Evolutionary conservation across 306 rosid genomes (phyloP).

Genomic region (Trifolium fragiferum): DNA sequence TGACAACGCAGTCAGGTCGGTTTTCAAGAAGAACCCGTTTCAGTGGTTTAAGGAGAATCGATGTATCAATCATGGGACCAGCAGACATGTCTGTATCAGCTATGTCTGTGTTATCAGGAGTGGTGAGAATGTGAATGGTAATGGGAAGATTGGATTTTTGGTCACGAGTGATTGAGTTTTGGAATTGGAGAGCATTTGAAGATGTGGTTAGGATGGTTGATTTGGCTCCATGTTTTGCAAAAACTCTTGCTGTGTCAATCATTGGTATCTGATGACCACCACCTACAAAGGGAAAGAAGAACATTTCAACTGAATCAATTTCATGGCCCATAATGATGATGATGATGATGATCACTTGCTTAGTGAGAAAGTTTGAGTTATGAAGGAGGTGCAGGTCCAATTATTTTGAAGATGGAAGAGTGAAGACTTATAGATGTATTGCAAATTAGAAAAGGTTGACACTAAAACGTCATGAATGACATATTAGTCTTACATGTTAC

Average conservation of each 20-base stretch:
- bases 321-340: constrained; percentile 30
- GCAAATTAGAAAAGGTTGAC: not conserved
- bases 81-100: constrained; percentile 54
- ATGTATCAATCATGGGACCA: constrained; percentile 45
- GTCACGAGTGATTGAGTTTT: constrained; percentile 55
- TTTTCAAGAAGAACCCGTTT: constrained; percentile 41
- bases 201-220: constrained; percentile 62
- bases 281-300: constrained; percentile 54
- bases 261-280: constrained; percentile 79
- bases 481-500: not conserved
- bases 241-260: constrained; percentile 69
- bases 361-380: not conserved
- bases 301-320: constrained; percentile 28
- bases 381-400: not conserved
- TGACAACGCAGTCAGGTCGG: constrained; percentile 56
- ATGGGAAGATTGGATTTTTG: constrained; percentile 47
- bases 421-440: not conserved
- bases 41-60: constrained; percentile 58
- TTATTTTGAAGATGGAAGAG: not conserved
- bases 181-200: constrained; percentile 44
- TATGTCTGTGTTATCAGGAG: constrained; percentile 34
- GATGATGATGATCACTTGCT: not conserved
- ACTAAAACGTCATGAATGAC: constrained; percentile 44
- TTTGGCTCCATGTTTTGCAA: constrained; percentile 61
- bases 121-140: constrained; percentile 39